Evolutionary conservation across 2,329 filamentous ascomycete genomes (phyloP).

Genomic region (Trichoderma breve): DNA sequence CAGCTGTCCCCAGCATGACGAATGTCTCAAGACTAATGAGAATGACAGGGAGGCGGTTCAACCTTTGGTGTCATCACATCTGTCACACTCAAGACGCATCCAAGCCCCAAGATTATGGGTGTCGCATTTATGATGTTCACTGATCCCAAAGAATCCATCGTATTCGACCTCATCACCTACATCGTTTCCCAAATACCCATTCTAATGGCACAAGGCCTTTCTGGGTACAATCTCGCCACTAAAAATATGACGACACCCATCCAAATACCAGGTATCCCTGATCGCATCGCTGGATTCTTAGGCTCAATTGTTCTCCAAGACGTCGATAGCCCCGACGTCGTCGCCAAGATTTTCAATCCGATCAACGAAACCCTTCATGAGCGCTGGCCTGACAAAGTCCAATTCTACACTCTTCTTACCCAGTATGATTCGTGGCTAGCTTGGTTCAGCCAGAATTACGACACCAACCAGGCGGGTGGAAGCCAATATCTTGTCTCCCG

Average conservation of each 20-base stretch:
- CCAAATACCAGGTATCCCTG: conserved; percentile 35
- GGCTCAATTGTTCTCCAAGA: conserved; percentile 39
- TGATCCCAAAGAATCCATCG: conserved; percentile 35
- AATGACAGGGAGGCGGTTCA: conserved; percentile 52
- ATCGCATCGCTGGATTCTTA: conserved; percentile 36
- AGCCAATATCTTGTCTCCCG: conserved; percentile 43
- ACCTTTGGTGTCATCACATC: conserved; percentile 61
- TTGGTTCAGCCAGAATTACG: conserved; percentile 39
- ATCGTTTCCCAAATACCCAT: conserved; percentile 46
- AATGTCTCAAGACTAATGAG: neutral
- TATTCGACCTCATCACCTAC: conserved; percentile 47
- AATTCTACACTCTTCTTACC: conserved; percentile 21
- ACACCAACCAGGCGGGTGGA: conserved; percentile 36
- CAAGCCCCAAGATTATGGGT: conserved; percentile 37
- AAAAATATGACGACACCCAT: conserved; percentile 33
- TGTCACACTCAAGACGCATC: conserved; percentile 53
- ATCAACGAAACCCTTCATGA: conserved; percentile 39
- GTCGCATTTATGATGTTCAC: conserved; percentile 27
- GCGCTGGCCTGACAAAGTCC: conserved; percentile 34
- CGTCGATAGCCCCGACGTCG: conserved; percentile 29
- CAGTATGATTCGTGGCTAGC: conserved; percentile 37
- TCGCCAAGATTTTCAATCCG: conserved; percentile 33
- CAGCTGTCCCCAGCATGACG: accelerated
- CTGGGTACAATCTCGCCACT: conserved; percentile 46
- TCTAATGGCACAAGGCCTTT: conserved; percentile 50